Percentiles rank a stretch among this genome's conserved stretches.
phyloP scores from a whole-genome alignment of 2,329 filamentous ascomycete species.

The Neonectria coccinea region DNA sequence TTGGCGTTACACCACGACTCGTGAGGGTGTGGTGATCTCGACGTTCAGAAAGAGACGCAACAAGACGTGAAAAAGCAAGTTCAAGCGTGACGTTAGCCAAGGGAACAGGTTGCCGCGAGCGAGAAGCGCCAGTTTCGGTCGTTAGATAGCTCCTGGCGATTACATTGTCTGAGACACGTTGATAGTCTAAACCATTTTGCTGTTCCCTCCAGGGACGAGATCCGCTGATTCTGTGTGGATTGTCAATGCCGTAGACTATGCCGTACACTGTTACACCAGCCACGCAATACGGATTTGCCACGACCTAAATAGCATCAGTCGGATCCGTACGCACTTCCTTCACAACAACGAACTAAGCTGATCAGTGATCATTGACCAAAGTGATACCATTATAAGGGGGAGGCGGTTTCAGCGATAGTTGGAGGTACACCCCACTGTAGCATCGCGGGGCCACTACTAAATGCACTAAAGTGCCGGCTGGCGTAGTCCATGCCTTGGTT shows the following conservation, averaged over 20 bases:
- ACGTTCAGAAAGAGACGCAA: not conserved
- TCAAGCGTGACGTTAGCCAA: not conserved
- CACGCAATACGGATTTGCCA: not conserved
- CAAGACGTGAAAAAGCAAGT: not conserved
- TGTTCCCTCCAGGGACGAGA: not conserved
- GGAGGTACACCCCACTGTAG: no score
- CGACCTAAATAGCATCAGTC: not conserved
- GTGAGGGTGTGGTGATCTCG: not conserved
- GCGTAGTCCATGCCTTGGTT: slow-evolving; percentile 12
- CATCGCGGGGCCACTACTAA: slow-evolving; percentile 10
- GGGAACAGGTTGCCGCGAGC: not conserved
- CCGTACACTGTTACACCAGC: not conserved
- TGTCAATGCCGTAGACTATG: not conserved
- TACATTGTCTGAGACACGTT: not conserved
- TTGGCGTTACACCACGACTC: slow-evolving; percentile 1
- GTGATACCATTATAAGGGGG: not conserved
- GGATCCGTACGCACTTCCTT: not conserved
- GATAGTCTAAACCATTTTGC: not conserved
- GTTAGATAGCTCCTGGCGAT: not conserved
- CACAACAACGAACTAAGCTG: not conserved
- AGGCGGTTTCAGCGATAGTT: slow-evolving; percentile 16
- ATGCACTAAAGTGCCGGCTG: slow-evolving; percentile 7
- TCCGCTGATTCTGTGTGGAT: not conserved
- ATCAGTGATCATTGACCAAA: not conserved
- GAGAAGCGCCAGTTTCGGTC: not conserved